Percentiles rank a stretch among this genome's conserved stretches.
These are phyloP conservation scores for Fusarium equiseti DNA, from an alignment of 2,329 filamentous ascomycete genomes.

Conservation along the genomic window DNA sequence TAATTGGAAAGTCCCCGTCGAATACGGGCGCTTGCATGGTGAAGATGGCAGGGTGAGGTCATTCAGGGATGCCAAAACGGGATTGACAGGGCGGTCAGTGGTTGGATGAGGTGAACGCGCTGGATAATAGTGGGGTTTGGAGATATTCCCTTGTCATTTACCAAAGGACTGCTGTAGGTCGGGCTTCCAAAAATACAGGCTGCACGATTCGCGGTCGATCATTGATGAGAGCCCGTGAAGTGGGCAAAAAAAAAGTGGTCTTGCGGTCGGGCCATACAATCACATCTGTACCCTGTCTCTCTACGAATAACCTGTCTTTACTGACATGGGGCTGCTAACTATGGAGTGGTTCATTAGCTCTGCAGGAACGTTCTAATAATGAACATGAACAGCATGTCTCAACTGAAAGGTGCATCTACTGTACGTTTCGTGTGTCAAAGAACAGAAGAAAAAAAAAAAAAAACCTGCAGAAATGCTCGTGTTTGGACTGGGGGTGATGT, in stretches of 20 bases:
- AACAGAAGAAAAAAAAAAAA: neutral
- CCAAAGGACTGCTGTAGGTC: neutral
- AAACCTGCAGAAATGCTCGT: conserved; percentile 23
- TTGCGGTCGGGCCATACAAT: neutral
- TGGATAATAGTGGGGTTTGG: conserved; percentile 4
- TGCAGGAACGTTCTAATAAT: conserved; percentile 27
- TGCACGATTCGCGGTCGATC: conserved; percentile 22
- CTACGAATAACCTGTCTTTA: neutral
- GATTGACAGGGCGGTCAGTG: conserved; percentile 32
- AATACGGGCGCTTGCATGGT: conserved; percentile 37
- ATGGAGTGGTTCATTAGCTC: conserved; percentile 4
- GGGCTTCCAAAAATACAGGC: conserved; percentile 25
- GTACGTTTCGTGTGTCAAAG: neutral
- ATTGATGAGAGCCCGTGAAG: conserved; percentile 6
- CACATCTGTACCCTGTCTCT: neutral
- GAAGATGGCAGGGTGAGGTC: conserved; percentile 32
- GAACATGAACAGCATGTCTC: conserved; percentile 17
- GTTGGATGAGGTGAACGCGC: conserved; percentile 31
- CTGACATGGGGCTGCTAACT: neutral
- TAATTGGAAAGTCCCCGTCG: conserved; percentile 15
- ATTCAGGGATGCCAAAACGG: conserved; percentile 11
- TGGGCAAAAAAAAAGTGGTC: conserved; percentile 9
- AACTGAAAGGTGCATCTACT: neutral
- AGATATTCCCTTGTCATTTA: neutral
- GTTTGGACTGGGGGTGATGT: conserved; percentile 29